Percentiles rank a stretch among this genome's conserved stretches.
Evolutionary conservation across 306 rosid genomes (phyloP).

Genomic region (Pyrus pyrifolia): DNA sequence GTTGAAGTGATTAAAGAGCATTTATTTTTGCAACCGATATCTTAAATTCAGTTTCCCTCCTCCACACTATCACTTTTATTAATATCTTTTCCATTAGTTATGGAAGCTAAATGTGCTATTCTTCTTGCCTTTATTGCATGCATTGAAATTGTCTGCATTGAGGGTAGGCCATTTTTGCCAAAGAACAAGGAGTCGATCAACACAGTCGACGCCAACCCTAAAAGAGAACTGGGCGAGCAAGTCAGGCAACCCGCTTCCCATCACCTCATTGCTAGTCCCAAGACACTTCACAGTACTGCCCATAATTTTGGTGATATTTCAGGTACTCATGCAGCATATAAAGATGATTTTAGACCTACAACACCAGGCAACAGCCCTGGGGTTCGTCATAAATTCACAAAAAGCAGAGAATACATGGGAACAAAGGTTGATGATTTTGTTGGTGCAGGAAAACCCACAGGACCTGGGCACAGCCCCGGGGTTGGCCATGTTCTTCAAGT

Average conservation of each 20-base stretch:
- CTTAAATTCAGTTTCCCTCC: neutral
- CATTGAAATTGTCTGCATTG: neutral
- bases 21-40: too few species aligned
- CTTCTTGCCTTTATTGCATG: slow-evolving; percentile 20
- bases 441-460: slow-evolving; percentile 17
- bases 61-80: neutral
- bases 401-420: neutral
- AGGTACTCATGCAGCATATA: neutral
- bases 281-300: neutral
- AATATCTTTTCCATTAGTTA: neutral
- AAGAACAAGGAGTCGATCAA: neutral
- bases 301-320: neutral
- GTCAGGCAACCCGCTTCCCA: neutral
- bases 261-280: neutral
- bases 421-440: neutral
- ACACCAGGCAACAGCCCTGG: slow-evolving; percentile 37
- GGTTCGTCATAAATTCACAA: slow-evolving; percentile 1
- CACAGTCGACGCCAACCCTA: neutral
- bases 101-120: slow-evolving; percentile 19
- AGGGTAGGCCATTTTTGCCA: slow-evolving; percentile 15
- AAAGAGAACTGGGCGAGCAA: slow-evolving; percentile 10
- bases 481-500: slow-evolving; percentile 39
- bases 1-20: neutral
- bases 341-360: slow-evolving; percentile 39
- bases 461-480: slow-evolving; percentile 60